These are phyloP conservation scores for Ceratocystis diversiconidia DNA, from an alignment of 2,329 filamentous ascomycete genomes.

Conservation along the genomic window DNA sequence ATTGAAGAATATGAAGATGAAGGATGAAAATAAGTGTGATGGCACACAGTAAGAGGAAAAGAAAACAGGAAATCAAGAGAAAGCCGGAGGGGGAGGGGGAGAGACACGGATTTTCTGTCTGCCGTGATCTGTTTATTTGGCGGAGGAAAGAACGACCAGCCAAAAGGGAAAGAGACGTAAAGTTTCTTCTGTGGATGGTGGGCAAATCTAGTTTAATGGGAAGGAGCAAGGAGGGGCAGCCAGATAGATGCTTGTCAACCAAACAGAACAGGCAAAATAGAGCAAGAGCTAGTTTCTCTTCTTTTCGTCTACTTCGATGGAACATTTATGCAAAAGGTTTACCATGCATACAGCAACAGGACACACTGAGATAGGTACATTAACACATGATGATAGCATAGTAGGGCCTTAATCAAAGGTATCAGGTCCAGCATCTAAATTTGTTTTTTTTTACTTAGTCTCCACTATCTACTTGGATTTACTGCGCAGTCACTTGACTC, in stretches of 20 bases:
- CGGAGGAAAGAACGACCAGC: not conserved
- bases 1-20: not conserved
- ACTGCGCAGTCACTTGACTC: too few species aligned
- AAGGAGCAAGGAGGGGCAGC: not conserved
- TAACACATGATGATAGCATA: not conserved
- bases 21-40: not conserved
- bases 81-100: not conserved
- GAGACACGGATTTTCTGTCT: not conserved
- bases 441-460: too few species aligned
- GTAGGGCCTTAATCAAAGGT: not conserved
- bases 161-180: not conserved
- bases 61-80: not conserved
- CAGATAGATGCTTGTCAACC: not conserved
- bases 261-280: not conserved
- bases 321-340: not conserved
- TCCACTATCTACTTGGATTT: too few species aligned
- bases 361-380: not conserved
- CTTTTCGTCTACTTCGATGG: too few species aligned
- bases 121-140: slow-evolving; percentile 2
- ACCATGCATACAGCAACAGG: not conserved
- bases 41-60: not conserved
- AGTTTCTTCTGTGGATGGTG: not conserved
- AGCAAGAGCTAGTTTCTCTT: not conserved
- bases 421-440: not conserved
- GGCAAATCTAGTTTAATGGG: not conserved